Evolutionary conservation across 78 protist species (phyloP).

Genomic region (Acrasis kona): DNA sequence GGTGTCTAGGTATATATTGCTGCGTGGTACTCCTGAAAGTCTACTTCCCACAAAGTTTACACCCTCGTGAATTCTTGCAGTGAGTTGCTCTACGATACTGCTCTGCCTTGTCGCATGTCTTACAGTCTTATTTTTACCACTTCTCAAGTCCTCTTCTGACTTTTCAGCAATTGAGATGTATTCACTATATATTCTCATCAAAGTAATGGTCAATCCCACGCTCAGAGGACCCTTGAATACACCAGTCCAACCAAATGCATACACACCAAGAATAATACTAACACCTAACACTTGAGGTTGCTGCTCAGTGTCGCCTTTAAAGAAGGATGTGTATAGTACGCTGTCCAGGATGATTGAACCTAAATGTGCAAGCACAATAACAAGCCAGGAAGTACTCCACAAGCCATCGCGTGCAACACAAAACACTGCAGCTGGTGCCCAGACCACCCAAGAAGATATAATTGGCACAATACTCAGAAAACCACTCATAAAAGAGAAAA

Average conservation of each 20-base stretch:
- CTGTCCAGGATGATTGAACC: background rate
- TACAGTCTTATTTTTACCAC: too few relatives aligned
- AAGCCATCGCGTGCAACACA: background rate
- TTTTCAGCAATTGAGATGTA: too few relatives aligned
- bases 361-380: background rate
- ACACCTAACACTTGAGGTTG: background rate
- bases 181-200: too few relatives aligned
- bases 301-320: background rate
- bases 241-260: background rate
- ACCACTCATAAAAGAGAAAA: background rate
- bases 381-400: background rate
- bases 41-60: too few relatives aligned
- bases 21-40: too few relatives aligned
- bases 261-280: background rate
- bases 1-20: too few relatives aligned
- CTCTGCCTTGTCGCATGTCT: too few relatives aligned
- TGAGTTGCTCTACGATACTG: too few relatives aligned
- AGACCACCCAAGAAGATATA: background rate
- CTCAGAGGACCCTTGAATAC: background rate
- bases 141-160: too few relatives aligned
- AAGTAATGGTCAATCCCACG: too few relatives aligned
- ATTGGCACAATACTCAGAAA: background rate
- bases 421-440: background rate
- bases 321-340: background rate
- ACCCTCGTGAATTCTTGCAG: too few relatives aligned